Conservation (phyloP, 2,329 filamentous ascomycete genomes). For the Ceratocystis huliohia region DNA sequence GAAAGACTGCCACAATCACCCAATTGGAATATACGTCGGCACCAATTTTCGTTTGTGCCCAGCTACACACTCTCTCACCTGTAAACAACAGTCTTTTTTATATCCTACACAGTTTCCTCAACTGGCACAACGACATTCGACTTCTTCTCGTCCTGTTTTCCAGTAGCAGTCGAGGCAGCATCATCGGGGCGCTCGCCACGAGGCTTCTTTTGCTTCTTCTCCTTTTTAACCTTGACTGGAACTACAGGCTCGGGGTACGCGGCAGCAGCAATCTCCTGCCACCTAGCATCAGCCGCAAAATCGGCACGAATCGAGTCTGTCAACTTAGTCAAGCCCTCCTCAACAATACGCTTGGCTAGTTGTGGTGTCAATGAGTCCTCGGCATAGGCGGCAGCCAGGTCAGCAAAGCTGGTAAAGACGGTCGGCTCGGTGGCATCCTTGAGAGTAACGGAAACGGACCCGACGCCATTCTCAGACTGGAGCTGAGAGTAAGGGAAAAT, state of each 20-base stretch:
- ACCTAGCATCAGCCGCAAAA: slow-evolving; percentile 59
- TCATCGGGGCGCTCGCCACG: slow-evolving; percentile 43
- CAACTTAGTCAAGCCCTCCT: slow-evolving; percentile 58
- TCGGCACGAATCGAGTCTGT: slow-evolving; percentile 65
- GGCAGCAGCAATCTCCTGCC: slow-evolving; percentile 55
- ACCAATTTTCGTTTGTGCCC: background rate
- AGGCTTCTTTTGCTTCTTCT: slow-evolving; percentile 60
- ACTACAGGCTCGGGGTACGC: slow-evolving; percentile 60
- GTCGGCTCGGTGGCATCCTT: slow-evolving; percentile 56
- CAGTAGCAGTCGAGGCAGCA: slow-evolving; percentile 37
- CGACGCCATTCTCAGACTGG: slow-evolving; percentile 25
- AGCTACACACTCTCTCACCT: background rate
- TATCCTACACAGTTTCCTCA: slow-evolving; percentile 13
- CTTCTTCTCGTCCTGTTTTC: slow-evolving; percentile 12
- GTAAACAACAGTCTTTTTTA: background rate
- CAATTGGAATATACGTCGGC: background rate
- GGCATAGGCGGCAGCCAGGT: slow-evolving; percentile 67
- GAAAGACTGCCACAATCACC: background rate
- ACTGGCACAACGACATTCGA: slow-evolving; percentile 18
- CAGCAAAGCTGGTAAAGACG: slow-evolving; percentile 61
- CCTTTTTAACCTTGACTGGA: slow-evolving; percentile 48
- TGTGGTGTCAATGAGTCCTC: slow-evolving; percentile 73
- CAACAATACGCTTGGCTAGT: slow-evolving; percentile 71
- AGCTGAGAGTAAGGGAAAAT: slow-evolving; percentile 66
- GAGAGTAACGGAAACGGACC: slow-evolving; percentile 46